These are phyloP conservation scores for Chlorophyllum brunneum DNA, from an alignment of 768 basidiomycete genomes.

Conservation along the genomic window DNA sequence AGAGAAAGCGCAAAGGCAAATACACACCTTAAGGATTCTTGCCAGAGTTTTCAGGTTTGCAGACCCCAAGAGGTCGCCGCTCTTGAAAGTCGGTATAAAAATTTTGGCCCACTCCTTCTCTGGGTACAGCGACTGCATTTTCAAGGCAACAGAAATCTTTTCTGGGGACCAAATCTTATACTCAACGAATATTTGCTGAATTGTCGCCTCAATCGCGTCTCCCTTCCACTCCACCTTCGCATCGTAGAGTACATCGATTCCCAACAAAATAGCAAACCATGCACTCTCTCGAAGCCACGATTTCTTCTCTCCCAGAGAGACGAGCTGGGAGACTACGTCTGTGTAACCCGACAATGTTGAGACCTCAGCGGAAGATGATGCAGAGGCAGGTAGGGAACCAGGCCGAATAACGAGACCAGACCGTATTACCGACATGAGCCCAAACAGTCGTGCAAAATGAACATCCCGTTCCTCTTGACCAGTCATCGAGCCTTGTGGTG, in stretches of 20 bases:
- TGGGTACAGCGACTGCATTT: conserved; percentile 59
- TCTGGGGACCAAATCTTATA: conserved; percentile 77
- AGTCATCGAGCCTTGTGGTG: conserved; percentile 71
- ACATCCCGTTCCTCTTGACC: conserved; percentile 93
- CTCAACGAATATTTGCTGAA: conserved; percentile 52
- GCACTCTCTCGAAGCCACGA: conserved; percentile 89
- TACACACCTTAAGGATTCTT: conserved; percentile 71
- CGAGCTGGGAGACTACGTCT: conserved; percentile 53
- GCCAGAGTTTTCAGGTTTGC: conserved; percentile 75
- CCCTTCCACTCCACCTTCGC: conserved; percentile 70
- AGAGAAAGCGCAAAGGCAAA: background rate
- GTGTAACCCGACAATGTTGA: conserved; percentile 60
- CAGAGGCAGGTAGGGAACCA: conserved; percentile 47
- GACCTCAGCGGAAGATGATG: conserved; percentile 47
- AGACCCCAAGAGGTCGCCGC: conserved; percentile 59
- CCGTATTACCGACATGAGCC: conserved; percentile 78
- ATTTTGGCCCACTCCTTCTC: conserved; percentile 63
- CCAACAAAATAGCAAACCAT: conserved; percentile 77
- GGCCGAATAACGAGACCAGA: conserved; percentile 76
- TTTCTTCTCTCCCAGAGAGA: conserved; percentile 76
- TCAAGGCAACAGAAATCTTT: conserved; percentile 77
- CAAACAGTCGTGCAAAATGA: conserved; percentile 90
- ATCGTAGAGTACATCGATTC: conserved; percentile 53
- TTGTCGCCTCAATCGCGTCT: conserved; percentile 48
- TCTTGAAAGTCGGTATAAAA: conserved; percentile 74